Evolutionary conservation across 2,329 filamentous ascomycete species (phyloP).

Genomic region (Nothomitra cinnamomea): DNA sequence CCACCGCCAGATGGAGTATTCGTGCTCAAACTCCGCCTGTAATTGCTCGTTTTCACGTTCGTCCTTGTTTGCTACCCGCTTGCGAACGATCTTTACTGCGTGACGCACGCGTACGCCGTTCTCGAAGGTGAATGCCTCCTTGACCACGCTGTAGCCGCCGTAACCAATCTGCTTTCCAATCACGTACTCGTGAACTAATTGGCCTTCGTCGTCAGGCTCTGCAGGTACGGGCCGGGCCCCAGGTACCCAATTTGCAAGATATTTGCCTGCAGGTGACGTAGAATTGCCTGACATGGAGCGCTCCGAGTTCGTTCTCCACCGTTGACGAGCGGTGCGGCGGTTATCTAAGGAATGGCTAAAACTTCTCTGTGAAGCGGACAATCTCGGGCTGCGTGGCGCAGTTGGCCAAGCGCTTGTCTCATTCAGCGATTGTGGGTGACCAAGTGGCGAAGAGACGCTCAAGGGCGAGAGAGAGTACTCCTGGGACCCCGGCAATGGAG

Average conservation of each 20-base stretch:
- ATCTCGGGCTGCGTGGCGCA: slow-evolving; percentile 19
- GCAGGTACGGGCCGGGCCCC: slow-evolving; percentile 22
- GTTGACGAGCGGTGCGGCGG: slow-evolving; percentile 7
- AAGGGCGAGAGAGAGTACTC: slow-evolving; percentile 23
- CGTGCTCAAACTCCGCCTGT: slow-evolving; percentile 51
- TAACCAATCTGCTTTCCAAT: slow-evolving; percentile 48
- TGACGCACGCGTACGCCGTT: slow-evolving; percentile 34
- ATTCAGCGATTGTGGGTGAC: slow-evolving; percentile 22
- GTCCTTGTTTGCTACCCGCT: slow-evolving; percentile 34
- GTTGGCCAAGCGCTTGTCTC: slow-evolving; percentile 25
- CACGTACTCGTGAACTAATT: slow-evolving; percentile 50
- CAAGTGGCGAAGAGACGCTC: slow-evolving; percentile 21
- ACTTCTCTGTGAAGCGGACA: not conserved
- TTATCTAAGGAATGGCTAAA: slow-evolving; percentile 19
- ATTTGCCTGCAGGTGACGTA: slow-evolving; percentile 37
- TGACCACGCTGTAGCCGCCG: slow-evolving; percentile 49
- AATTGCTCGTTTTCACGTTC: slow-evolving; percentile 47
- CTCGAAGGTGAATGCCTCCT: slow-evolving; percentile 47
- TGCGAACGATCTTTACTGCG: slow-evolving; percentile 52
- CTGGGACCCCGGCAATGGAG: slow-evolving; percentile 15
- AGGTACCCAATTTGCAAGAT: slow-evolving; percentile 35
- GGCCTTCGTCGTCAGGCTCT: slow-evolving; percentile 49
- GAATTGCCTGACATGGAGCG: slow-evolving; percentile 1
- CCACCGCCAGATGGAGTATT: slow-evolving; percentile 50
- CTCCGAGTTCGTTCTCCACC: not conserved